A percentile compares a stretch with the other conserved stretches of the same genome.
These are phyloP conservation scores for Penicillium chermesinum DNA, from an alignment of 495 filamentous ascomycete genomes.

Conservation along the genomic window DNA sequence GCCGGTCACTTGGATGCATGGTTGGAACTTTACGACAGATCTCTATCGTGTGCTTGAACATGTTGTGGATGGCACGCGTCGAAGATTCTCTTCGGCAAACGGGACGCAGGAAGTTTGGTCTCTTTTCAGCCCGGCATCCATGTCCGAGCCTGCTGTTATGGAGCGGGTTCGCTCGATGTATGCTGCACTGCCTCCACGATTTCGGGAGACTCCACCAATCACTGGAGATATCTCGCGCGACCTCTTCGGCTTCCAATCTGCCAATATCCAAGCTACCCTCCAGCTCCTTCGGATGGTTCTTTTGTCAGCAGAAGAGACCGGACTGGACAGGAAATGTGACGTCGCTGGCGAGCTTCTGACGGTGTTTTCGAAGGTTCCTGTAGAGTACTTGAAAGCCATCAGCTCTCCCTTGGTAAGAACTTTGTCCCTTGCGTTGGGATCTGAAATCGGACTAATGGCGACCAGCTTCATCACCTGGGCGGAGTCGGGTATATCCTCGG, in stretches of 20 bases:
- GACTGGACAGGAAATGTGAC: constrained; percentile 41
- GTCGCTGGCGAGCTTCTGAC: constrained; percentile 44
- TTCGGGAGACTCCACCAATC: constrained; percentile 30
- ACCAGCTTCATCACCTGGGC: constrained; percentile 42
- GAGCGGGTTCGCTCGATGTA: constrained; percentile 38
- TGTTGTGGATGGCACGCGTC: constrained; percentile 31
- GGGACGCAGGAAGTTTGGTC: constrained; percentile 27
- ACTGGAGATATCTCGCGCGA: constrained; percentile 32
- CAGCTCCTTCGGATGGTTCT: constrained; percentile 48
- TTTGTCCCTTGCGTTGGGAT: not conserved
- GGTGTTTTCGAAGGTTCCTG: constrained; percentile 40
- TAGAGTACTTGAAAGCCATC: constrained; percentile 43
- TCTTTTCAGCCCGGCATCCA: constrained; percentile 19
- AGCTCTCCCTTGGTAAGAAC: constrained; percentile 39
- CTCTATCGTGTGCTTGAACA: constrained; percentile 48
- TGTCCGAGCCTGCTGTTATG: constrained; percentile 31
- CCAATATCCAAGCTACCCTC: constrained; percentile 48
- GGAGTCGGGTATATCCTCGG: constrained; percentile 47
- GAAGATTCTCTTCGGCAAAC: constrained; percentile 24
- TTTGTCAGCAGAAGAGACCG: constrained; percentile 37
- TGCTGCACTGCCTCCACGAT: constrained; percentile 31
- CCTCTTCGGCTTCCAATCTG: constrained; percentile 47
- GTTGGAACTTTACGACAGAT: constrained; percentile 50
- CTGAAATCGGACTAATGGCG: constrained; percentile 8
- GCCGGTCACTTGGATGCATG: constrained; percentile 39